Conservation (phyloP, 352 stramenopile genomes). For the Globisporangium echinulatum region DNA sequence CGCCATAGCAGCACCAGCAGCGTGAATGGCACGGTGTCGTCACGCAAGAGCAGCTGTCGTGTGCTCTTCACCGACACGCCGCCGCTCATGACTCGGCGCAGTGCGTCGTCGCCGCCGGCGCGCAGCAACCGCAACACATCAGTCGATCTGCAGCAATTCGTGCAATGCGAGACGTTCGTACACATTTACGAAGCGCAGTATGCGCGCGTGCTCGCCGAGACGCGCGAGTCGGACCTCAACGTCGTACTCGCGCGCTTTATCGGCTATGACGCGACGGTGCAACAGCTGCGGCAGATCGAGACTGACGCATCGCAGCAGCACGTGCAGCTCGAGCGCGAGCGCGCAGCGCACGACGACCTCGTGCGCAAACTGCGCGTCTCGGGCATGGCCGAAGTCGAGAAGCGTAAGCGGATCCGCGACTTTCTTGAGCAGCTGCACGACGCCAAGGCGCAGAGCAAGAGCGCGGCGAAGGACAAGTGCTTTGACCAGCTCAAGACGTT, state of each 20-base stretch:
- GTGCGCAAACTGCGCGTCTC: constrained; percentile 36
- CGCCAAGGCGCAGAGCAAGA: constrained; percentile 28
- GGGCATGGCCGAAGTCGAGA: constrained; percentile 38
- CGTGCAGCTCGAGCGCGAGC: constrained; percentile 21
- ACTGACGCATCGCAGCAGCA: constrained; percentile 25
- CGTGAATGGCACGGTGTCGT: not conserved
- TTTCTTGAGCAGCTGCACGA: constrained; percentile 40
- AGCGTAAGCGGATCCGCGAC: constrained; percentile 50
- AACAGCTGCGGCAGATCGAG: constrained; percentile 44
- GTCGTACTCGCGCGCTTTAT: constrained; percentile 47
- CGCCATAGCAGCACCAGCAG: not conserved
- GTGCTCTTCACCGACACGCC: not conserved
- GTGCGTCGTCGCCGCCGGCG: not conserved
- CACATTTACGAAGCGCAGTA: constrained; percentile 59
- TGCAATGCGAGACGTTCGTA: constrained; percentile 42
- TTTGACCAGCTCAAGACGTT: constrained; percentile 43
- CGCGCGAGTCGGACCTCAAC: constrained; percentile 38
- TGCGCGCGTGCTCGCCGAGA: constrained; percentile 38
- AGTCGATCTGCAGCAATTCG: constrained; percentile 18
- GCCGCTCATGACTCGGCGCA: not conserved
- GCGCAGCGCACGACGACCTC: constrained; percentile 20
- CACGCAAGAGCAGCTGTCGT: constrained; percentile 3
- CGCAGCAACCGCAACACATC: constrained; percentile 17
- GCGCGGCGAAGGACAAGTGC: constrained; percentile 30
- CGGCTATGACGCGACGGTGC: constrained; percentile 24